Base-by-base conservation (phyloP, 441 rosid species). In the Flueggea neowawraea region DNA sequence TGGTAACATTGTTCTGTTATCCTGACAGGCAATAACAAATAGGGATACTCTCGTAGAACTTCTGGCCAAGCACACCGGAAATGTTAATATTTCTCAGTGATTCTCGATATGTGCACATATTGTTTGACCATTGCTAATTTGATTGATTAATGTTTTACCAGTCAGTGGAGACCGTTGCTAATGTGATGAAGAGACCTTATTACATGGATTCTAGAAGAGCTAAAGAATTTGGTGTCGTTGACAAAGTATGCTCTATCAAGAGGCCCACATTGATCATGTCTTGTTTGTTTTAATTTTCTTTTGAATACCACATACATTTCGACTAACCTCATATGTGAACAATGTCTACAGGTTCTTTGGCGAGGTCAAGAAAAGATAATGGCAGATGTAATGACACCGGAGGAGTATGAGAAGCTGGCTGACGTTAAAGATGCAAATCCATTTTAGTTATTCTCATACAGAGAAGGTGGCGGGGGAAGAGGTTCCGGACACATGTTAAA, bases 31-130 rank as follows among this genome's bases (percentile, higher is more conserved):
- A 36, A 64, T 86, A 58, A 72, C 60, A 69, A 84, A 90, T 72
- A 80, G 86, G 79, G 88, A 90, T 66, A 79, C 78, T 33, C 82
- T 90, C n/a, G 83, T 82, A 60, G 79, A 83, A 69, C 91, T 93
- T 69, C 75, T 93, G 65, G 81, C 98, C 58, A 84, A 88, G 77
- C 98, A 90, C 81, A 82, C 97, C 10, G 98, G 72, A 62, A 86
- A 90, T 66, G 98, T 84, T 70, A 84, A 91, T 78, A 47, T 50
- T 16, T 8, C 63, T 56, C 65, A 47, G 74, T 22, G 7, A 17
- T 12, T 7, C 50, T 47, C n/a, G 50, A 47, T 47, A 14, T 14
- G 4, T 12, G 50, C 50, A 10, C n/a, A 47, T 3, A 47, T 9
- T 47, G 2, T 47, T 0, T 1, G 14, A 12, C 50, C 14, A 47